These are phyloP conservation scores for Pichia insulana DNA, from an alignment of 805 yeast genomes.

Conservation along the genomic window DNA sequence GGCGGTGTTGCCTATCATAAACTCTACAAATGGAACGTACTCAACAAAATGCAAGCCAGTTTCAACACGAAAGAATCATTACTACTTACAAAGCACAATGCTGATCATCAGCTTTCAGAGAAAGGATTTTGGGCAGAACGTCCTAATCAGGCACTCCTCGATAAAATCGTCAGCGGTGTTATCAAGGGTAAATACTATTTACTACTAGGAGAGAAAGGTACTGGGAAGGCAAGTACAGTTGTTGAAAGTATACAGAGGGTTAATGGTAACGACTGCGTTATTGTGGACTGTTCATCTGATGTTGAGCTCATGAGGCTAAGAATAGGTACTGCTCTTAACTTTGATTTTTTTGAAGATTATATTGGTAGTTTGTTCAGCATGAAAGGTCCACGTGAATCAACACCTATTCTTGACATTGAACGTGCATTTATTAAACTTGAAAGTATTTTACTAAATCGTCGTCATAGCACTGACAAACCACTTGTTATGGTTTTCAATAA, in stretches of 20 bases:
- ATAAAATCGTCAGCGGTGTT: slow-evolving; percentile 58
- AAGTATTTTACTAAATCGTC: slow-evolving; percentile 52
- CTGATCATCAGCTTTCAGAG: slow-evolving; percentile 31
- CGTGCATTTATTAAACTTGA: slow-evolving; percentile 73
- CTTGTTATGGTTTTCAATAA: slow-evolving; percentile 63
- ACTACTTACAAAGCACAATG: slow-evolving; percentile 51
- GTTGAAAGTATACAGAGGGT: slow-evolving; percentile 61
- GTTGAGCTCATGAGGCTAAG: slow-evolving; percentile 74
- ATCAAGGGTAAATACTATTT: slow-evolving; percentile 60
- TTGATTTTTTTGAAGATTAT: slow-evolving; percentile 70
- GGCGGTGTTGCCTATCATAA: slow-evolving; percentile 69
- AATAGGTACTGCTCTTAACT: slow-evolving; percentile 66
- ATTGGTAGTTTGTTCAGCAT: slow-evolving; percentile 75
- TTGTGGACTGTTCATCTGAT: slow-evolving; percentile 78
- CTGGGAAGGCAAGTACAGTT: slow-evolving; percentile 73
- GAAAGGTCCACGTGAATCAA: slow-evolving; percentile 78
- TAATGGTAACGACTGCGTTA: slow-evolving; percentile 54
- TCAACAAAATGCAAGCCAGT: slow-evolving; percentile 55
- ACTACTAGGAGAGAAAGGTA: slow-evolving; percentile 77
- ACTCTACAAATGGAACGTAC: slow-evolving; percentile 48
- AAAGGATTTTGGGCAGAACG: slow-evolving; percentile 57
- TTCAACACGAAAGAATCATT: slow-evolving; percentile 57
- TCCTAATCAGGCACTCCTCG: slow-evolving; percentile 55
- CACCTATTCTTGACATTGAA: slow-evolving; percentile 74
- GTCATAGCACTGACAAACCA: slow-evolving; percentile 39